Conservation (phyloP, 169 alveolate genomes). For the Cryptosporidium meleagridis region DNA sequence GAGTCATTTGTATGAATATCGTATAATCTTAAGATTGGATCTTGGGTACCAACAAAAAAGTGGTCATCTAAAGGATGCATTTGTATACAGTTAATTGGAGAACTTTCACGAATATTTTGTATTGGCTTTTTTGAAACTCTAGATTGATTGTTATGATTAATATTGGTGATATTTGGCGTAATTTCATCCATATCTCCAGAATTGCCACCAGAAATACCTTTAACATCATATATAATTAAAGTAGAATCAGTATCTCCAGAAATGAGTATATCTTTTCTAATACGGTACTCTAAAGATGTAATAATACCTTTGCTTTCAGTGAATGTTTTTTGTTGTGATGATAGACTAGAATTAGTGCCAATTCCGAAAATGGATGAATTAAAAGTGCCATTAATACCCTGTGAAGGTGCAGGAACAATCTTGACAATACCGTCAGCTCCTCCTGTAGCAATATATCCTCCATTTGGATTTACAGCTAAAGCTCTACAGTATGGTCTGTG, state of each 20-base stretch:
- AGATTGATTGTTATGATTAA: neutral
- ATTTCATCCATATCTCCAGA: conserved; percentile 14
- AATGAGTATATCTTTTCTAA: conserved; percentile 36
- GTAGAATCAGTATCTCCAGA: conserved; percentile 66
- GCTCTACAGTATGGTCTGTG: conserved; percentile 75
- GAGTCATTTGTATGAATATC: conserved; percentile 46
- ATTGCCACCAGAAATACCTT: conserved; percentile 44
- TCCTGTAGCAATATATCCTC: conserved; percentile 59
- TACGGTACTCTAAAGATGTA: conserved; percentile 44
- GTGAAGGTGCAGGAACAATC: conserved; percentile 70
- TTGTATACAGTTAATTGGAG: conserved; percentile 54
- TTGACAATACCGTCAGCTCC: conserved; percentile 75
- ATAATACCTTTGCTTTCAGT: conserved; percentile 72
- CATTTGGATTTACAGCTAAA: conserved; percentile 52
- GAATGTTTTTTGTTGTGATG: conserved; percentile 66
- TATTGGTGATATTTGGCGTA: neutral
- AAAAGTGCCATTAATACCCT: neutral
- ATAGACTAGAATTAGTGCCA: conserved; percentile 14
- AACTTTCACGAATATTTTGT: conserved; percentile 44
- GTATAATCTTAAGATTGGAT: conserved; percentile 52
- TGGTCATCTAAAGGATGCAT: conserved; percentile 67
- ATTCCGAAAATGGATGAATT: conserved; percentile 17
- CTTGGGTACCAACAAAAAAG: conserved; percentile 55
- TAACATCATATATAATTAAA: conserved; percentile 53
- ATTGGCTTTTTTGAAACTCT: conserved; percentile 30